These are phyloP conservation scores for Lyophyllum shimeji DNA, from an alignment of 768 basidiomycete species.

Conservation along the genomic window DNA sequence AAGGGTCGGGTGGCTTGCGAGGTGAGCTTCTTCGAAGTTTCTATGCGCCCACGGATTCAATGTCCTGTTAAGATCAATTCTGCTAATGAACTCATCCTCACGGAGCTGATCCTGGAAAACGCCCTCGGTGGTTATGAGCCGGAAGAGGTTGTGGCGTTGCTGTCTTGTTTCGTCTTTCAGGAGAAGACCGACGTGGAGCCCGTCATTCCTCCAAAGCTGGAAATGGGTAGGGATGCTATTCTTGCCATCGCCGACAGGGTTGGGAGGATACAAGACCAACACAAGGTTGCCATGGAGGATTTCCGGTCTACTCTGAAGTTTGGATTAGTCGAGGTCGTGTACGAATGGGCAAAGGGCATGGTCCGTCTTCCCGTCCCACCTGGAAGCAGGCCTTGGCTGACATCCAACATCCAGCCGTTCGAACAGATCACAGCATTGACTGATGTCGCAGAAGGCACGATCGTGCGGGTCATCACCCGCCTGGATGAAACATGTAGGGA, in stretches of 20 bases:
- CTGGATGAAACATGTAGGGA: constrained; percentile 97
- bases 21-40: constrained; percentile 40
- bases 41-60: neutral
- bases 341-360: constrained; percentile 99
- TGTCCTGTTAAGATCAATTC: constrained; percentile 80
- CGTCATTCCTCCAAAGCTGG: constrained; percentile 71
- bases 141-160: constrained; percentile 92
- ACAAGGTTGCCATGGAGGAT: constrained; percentile 78
- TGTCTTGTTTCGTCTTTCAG: constrained; percentile 97
- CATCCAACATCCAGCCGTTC: constrained; percentile 71
- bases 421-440: constrained; percentile 91
- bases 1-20: constrained; percentile 99
- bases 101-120: constrained; percentile 96
- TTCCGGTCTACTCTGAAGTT: constrained; percentile 82
- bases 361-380: constrained; percentile 41
- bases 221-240: constrained; percentile 79
- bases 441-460: constrained; percentile 95
- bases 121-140: constrained; percentile 88
- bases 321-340: constrained; percentile 93
- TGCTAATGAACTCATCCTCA: constrained; percentile 93
- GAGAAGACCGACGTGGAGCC: constrained; percentile 96
- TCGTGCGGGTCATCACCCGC: constrained; percentile 94
- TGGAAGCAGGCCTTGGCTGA: neutral
- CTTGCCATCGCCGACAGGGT: constrained; percentile 76
- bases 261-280: constrained; percentile 72